Conservation (phyloP, 2,329 filamentous ascomycete species). For the Trichoderma sp. region DNA sequence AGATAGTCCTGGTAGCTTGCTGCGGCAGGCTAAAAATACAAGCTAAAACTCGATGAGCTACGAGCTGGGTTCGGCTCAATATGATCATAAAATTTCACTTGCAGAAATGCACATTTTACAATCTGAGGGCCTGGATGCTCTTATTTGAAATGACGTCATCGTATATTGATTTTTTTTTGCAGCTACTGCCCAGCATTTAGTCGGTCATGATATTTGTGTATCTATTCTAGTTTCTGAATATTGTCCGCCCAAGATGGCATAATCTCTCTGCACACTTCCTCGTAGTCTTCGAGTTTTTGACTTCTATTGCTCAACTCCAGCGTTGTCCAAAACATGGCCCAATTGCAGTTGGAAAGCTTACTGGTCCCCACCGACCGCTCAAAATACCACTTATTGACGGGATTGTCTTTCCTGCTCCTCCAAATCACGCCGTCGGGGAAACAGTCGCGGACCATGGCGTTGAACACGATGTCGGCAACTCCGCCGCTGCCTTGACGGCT, state of each 20-base stretch:
- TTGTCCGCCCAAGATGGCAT: constrained; percentile 65
- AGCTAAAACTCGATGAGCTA: neutral
- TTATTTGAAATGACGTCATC: neutral
- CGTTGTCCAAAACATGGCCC: constrained; percentile 99
- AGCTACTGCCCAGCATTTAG: too few species aligned
- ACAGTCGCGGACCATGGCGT: constrained; percentile 87
- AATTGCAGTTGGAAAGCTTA: constrained; percentile 80
- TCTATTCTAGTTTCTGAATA: neutral
- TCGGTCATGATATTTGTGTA: neutral
- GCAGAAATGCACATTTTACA: neutral
- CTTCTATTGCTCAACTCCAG: constrained; percentile 61
- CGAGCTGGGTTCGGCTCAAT: neutral
- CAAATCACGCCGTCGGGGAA: constrained; percentile 91
- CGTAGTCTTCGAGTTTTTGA: constrained; percentile 67
- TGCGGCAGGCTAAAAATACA: neutral
- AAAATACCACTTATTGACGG: constrained; percentile 99
- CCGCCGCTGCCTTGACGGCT: constrained; percentile 87
- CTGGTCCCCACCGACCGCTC: constrained; percentile 82
- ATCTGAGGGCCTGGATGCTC: neutral
- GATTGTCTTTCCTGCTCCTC: constrained; percentile 87
- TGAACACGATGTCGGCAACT: constrained; percentile 95
- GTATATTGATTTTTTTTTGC: neutral
- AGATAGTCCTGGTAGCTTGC: neutral
- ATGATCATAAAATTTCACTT: neutral
- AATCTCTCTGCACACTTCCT: constrained; percentile 70